Evolutionary conservation across 306 rosid species (phyloP), one percentile per base, ranked within the genome.

Genomic region (Astragalus membranaceus): DNA sequence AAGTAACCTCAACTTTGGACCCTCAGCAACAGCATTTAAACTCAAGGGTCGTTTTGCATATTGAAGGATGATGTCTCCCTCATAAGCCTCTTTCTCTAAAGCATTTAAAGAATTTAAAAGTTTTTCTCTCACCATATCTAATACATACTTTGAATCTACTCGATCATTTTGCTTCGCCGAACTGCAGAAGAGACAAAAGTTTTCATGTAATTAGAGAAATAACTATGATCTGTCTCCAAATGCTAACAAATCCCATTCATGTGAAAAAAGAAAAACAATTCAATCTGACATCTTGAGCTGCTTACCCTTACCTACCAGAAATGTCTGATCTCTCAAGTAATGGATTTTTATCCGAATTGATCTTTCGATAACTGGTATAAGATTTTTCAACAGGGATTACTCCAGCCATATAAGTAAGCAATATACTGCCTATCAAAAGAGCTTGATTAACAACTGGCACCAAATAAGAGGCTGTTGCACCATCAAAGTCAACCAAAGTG

Each of bases 221-320:
- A 29, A 75, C 58, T 52, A 46, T 70, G 39, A 67, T 37, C 60
- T 30, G 29, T 43, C 36, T 53, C 53, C 33, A 30, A 77, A 72
- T 30, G 13, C 44, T 67, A 46, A 20, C 53, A 57, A 51, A 12
- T 37, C 49, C 49, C 57, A 67, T 56, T 52, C 37, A 75, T 72
- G 59, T 9, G 36, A 3, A 73, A 65, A 13, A 42, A 72, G 10
- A 67, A 77, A 56, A 75, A 52, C 9, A 79, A 65, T 69, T 77
- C 74, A 86, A 55, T 52, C 80, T 61, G 54, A 48, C 62, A 81
- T 35, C 69, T 64, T 73, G 78, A 84, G 61, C 64, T 58, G 86
- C 88, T 81, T 84, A 87, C 94, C 89, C 98, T 90, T 88, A 94
- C 98, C 98, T 90, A 94, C 98, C 98, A 94, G 92, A 88, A 83